These are phyloP conservation scores for Candida methanosorbosa DNA, from an alignment of 805 yeast species.

Conservation along the genomic window DNA sequence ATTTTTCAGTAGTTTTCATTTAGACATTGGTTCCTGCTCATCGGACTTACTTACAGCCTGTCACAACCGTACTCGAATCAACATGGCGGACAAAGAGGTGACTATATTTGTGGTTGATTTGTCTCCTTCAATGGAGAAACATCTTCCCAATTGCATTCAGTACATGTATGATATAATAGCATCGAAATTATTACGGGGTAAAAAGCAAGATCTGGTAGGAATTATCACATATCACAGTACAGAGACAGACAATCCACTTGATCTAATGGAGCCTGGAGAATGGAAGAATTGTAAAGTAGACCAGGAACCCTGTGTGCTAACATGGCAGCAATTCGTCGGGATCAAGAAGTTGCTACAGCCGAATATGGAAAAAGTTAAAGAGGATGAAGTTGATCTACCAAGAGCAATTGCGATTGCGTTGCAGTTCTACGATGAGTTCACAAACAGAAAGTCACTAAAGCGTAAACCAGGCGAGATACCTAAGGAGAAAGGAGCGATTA, in stretches of 20 bases:
- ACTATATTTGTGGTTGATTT: constrained; percentile 39
- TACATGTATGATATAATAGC: constrained; percentile 34
- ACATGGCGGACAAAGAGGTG: constrained; percentile 15
- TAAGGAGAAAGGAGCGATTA: constrained; percentile 1
- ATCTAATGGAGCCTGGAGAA: constrained; percentile 10
- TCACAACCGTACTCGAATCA: neutral
- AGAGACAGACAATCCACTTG: constrained; percentile 17
- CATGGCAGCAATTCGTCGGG: constrained; percentile 9
- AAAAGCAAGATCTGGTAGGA: constrained; percentile 17
- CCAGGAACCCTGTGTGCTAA: constrained; percentile 7
- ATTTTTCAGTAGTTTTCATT: too few relatives aligned
- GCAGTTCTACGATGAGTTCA: constrained; percentile 8
- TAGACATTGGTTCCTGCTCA: too few relatives aligned
- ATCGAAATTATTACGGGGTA: constrained; percentile 16
- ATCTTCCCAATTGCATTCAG: constrained; percentile 28
- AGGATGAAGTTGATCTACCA: constrained; percentile 19
- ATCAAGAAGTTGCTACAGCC: constrained; percentile 7
- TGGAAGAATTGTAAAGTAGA: constrained; percentile 14
- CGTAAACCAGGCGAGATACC: neutral
- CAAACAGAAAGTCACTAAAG: neutral
- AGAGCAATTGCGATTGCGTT: constrained; percentile 18
- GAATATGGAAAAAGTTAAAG: constrained; percentile 9
- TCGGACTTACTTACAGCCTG: too few relatives aligned
- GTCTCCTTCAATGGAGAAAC: constrained; percentile 33
- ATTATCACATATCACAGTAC: constrained; percentile 16